Evolutionary conservation across 106 monocot species (phyloP).

Genomic region (Dendrobium catenatum): DNA sequence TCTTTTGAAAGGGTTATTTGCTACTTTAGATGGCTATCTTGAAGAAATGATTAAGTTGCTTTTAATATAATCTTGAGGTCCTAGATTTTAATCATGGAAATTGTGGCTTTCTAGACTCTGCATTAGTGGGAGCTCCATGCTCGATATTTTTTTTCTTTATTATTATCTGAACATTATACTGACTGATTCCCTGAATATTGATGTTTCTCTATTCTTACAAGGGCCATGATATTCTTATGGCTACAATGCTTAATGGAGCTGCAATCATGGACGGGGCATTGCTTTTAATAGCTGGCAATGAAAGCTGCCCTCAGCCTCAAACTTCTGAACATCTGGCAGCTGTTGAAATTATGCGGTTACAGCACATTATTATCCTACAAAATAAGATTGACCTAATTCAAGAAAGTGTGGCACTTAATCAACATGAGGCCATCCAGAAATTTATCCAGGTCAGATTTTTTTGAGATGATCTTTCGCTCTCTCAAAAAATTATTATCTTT

Average conservation of each 20-base stretch:
- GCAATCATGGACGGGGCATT: slow-evolving; percentile 98
- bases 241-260: slow-evolving; percentile 99
- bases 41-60: background rate
- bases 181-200: background rate
- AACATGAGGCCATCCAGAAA: slow-evolving; percentile 83
- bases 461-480: background rate
- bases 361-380: slow-evolving; percentile 85
- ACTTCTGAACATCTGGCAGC: slow-evolving; percentile 96
- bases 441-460: slow-evolving; percentile 67
- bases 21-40: background rate
- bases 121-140: background rate
- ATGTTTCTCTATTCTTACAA: slow-evolving; percentile 9
- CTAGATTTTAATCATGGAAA: background rate
- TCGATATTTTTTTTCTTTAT: background rate
- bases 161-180: background rate
- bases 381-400: slow-evolving; percentile 98
- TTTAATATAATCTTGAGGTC: background rate
- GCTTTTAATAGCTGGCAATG: slow-evolving; percentile 90
- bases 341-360: slow-evolving; percentile 91
- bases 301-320: slow-evolving; percentile 96
- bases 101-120: background rate
- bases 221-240: slow-evolving; percentile 99
- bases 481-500: background rate
- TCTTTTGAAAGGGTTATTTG: background rate
- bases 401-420: slow-evolving; percentile 91